Evolutionary conservation across 208 protist genomes (phyloP).

Genomic region (Acanthamoeba lenticulata): DNA sequence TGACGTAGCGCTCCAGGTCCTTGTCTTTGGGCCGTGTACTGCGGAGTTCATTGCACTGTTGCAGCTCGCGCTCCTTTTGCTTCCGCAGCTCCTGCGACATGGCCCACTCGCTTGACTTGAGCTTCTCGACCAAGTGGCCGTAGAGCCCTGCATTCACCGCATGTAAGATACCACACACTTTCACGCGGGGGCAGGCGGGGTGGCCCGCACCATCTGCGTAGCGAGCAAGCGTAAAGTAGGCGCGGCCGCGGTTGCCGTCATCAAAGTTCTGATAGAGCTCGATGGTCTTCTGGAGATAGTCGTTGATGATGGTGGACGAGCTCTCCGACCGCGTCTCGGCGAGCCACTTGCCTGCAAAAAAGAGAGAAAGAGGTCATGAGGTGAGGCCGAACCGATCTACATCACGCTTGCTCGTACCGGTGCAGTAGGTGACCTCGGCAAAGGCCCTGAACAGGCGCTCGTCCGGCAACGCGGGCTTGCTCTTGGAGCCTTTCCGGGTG

Average conservation of each 20-base stretch:
- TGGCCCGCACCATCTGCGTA: not conserved
- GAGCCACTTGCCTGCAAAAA: constrained; percentile 60
- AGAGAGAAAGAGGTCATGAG: not conserved
- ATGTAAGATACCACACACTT: not conserved
- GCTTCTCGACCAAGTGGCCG: constrained; percentile 63
- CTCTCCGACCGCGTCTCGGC: constrained; percentile 65
- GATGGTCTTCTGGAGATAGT: constrained; percentile 64
- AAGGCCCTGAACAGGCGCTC: constrained; percentile 30
- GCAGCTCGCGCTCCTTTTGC: constrained; percentile 63
- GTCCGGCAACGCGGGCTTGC: not conserved
- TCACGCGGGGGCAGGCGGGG: not conserved
- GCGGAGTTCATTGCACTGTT: constrained; percentile 27
- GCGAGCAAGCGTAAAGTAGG: constrained; percentile 60
- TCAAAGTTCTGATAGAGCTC: constrained; percentile 63
- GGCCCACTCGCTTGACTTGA: constrained; percentile 71
- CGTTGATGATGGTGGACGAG: constrained; percentile 48
- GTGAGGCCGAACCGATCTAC: not conserved
- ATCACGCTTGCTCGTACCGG: not conserved
- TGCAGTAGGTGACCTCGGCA: constrained; percentile 52
- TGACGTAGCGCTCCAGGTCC: constrained; percentile 9
- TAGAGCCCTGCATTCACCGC: constrained; percentile 7
- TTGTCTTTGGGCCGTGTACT: constrained; percentile 54
- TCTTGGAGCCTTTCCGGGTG: no score
- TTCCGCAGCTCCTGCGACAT: constrained; percentile 65
- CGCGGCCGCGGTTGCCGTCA: constrained; percentile 26